Evolutionary conservation across 2,329 filamentous ascomycete species (phyloP).

Genomic region (Talaromyces atroroseus): DNA sequence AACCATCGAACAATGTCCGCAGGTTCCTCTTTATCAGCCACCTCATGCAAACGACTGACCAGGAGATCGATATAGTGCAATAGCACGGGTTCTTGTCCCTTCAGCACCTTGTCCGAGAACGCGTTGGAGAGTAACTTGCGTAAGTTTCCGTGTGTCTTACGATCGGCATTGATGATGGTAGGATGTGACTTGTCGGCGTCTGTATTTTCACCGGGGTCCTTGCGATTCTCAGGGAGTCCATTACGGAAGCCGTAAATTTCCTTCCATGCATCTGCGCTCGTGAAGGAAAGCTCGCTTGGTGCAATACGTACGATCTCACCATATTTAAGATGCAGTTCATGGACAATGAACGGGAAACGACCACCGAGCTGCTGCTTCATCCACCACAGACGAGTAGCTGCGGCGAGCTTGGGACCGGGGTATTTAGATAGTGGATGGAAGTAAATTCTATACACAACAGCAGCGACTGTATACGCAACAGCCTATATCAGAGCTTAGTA

Average conservation of each 20-base stretch:
- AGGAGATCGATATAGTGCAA: slow-evolving; percentile 9
- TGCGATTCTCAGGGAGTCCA: slow-evolving; percentile 6
- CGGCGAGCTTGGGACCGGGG: slow-evolving; percentile 26
- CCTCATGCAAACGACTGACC: slow-evolving; percentile 6
- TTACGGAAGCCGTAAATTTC: slow-evolving; percentile 10
- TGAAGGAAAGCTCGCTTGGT: slow-evolving; percentile 5
- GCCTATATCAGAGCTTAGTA: neutral
- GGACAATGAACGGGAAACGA: slow-evolving; percentile 7
- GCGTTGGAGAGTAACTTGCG: slow-evolving; percentile 7
- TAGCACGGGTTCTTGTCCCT: slow-evolving; percentile 7
- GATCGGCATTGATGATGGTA: slow-evolving; percentile 8
- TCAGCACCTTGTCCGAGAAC: slow-evolving; percentile 6
- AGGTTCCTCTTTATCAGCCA: slow-evolving; percentile 1
- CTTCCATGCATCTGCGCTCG: slow-evolving; percentile 7
- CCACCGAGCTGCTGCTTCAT: slow-evolving; percentile 7
- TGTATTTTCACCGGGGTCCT: slow-evolving; percentile 9
- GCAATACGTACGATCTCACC: slow-evolving; percentile 9
- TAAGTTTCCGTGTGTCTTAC: slow-evolving; percentile 2
- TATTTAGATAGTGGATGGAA: slow-evolving; percentile 27
- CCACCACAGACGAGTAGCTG: slow-evolving; percentile 14
- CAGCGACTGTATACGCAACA: neutral
- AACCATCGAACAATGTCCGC: slow-evolving; percentile 10
- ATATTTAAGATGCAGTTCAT: slow-evolving; percentile 9
- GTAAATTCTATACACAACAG: slow-evolving; percentile 25
- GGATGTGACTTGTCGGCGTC: slow-evolving; percentile 7